phyloP scores from a whole-genome alignment of 2,329 filamentous ascomycete species.

The Diaporthe sp. region DNA sequence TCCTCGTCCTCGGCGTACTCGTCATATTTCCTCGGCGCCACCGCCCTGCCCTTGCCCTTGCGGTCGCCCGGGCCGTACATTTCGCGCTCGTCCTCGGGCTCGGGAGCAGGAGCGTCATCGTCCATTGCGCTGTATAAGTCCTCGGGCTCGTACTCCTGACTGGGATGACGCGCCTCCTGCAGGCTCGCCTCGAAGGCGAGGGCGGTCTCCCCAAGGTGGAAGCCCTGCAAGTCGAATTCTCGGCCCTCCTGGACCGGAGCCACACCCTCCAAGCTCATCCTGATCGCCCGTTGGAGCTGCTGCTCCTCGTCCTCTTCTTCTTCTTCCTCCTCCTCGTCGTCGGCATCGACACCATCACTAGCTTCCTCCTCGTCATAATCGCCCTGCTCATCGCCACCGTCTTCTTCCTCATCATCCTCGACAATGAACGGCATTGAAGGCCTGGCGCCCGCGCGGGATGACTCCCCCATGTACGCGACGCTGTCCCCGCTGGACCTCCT shows the following conservation, averaged over 20 bases:
- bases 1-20: constrained; percentile 1
- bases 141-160: background rate
- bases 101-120: background rate
- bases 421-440: background rate
- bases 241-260: background rate
- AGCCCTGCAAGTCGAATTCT: background rate
- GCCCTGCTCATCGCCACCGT: background rate
- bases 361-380: background rate
- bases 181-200: background rate
- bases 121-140: background rate
- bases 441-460: background rate
- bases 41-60: constrained; percentile 4
- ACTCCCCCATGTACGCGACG: constrained; percentile 6
- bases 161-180: background rate
- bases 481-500: constrained; percentile 11
- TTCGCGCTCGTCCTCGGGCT: background rate
- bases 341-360: background rate
- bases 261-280: background rate
- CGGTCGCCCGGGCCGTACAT: background rate
- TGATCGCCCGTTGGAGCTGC: background rate
- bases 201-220: background rate
- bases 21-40: background rate
- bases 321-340: background rate
- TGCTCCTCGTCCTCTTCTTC: background rate
- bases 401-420: constrained; percentile 18